Evolutionary conservation across 2,329 filamentous ascomycete genomes (phyloP), one percentile per base, ranked within the genome.

Genomic region (Chrysoporthe cubensis): DNA sequence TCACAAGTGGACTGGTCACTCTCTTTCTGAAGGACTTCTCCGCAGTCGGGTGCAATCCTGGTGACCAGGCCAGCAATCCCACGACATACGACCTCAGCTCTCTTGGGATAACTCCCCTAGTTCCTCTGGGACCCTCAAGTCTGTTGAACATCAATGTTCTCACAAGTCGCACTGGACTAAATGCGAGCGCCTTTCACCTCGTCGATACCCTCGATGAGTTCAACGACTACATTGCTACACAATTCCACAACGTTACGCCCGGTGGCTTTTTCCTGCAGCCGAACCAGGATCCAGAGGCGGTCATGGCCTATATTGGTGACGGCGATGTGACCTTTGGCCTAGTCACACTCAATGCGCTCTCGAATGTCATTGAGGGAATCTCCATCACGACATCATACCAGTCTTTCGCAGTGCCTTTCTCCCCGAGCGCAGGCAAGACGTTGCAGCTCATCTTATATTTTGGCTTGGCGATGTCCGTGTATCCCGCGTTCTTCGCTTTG

Each of bases 401-500:
- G 61, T 80, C 87, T 14, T 97, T 97, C 74, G 92, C 92, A 71
- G 85, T 88, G 0, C 91, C 92, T 0, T 94, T 90, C 80, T 81
- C 86, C 37, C 88, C 91, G 0, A 83, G 83, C 26, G 87, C 89
- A 9, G 92, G 92, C 26, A 84, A 94, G 62, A 89, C 90, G 0
- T 80, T 97, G 34, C 92, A 96, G 75, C 83, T 97, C 21, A 87
- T 95, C 52, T 83, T 92, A 9, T 97, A 97, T 78, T 91, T 96
- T 76, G 89, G 91, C 16, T 84, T 97, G 9, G 92, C 90, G 1
- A 88, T 96, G 78, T 85, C 87, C 7, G 89, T 90, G 1, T 96
- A 91, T 73, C 93, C 94, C 0, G 93, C 91, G 16, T 94, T 97
- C 82, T 96, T 97, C 73, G 88, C 92, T 0, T 82, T 97, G 4